Percentiles rank a stretch among this genome's conserved stretches.
These are phyloP conservation scores for Fusarium bactridioides DNA, from an alignment of 2,329 filamentous ascomycete species.

Conservation along the genomic window DNA sequence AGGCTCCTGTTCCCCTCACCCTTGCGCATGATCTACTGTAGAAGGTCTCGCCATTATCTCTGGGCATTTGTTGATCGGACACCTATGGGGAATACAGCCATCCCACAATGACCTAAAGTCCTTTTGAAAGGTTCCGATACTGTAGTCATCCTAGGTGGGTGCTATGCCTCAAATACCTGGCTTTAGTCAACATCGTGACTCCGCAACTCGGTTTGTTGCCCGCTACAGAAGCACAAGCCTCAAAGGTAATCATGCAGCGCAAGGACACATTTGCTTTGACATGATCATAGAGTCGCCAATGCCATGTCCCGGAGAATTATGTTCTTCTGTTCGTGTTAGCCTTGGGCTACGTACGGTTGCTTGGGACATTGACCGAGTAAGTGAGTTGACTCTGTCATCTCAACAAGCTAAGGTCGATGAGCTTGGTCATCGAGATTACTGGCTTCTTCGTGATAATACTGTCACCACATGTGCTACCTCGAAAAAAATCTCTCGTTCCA, in stretches of 20 bases:
- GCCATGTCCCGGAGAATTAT: neutral
- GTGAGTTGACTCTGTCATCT: neutral
- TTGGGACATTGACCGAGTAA: neutral
- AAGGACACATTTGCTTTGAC: neutral
- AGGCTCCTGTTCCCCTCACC: constrained; percentile 14
- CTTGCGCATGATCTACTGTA: constrained; percentile 1
- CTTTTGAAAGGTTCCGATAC: constrained; percentile 8
- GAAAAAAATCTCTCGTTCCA: neutral
- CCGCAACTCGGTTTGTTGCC: neutral
- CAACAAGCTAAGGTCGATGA: neutral
- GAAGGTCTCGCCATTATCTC: constrained; percentile 38
- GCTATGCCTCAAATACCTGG: neutral
- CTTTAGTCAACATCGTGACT: neutral
- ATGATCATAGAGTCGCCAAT: neutral
- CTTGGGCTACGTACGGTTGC: neutral
- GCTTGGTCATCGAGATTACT: neutral
- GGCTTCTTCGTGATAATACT: neutral
- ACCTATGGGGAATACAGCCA: constrained; percentile 18
- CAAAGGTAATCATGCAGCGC: neutral
- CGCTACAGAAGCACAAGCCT: neutral
- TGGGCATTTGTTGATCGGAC: constrained; percentile 31
- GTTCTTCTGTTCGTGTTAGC: neutral
- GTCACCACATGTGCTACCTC: neutral
- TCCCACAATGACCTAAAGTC: constrained; percentile 35
- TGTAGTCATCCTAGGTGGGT: neutral